Percentiles rank a stretch among this genome's conserved stretches.
Evolutionary conservation across 768 basidiomycete species (phyloP).

Genomic region (Lactarius sanguifluus): DNA sequence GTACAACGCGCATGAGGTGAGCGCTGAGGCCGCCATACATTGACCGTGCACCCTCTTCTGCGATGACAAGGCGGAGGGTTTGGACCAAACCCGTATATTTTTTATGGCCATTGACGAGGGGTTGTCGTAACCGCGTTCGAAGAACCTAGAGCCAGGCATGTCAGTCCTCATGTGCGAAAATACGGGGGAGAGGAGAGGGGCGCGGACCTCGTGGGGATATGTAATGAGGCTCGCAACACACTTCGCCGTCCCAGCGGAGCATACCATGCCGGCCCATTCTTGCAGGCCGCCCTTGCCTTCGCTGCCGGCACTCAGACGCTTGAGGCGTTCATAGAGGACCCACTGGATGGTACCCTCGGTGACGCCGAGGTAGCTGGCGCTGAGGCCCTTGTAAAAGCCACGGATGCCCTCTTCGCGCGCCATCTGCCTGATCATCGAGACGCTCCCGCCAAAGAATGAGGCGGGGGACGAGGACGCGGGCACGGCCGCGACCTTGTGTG

Average conservation of each 20-base stretch:
- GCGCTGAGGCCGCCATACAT: constrained; percentile 92
- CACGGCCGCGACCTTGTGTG: constrained; percentile 7
- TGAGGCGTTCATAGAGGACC: constrained; percentile 93
- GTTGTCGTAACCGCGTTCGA: constrained; percentile 90
- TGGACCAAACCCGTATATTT: constrained; percentile 88
- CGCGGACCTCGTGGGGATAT: constrained; percentile 92
- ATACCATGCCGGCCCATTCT: constrained; percentile 82
- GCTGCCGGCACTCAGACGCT: constrained; percentile 56
- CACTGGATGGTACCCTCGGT: constrained; percentile 97
- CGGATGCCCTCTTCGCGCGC: constrained; percentile 74
- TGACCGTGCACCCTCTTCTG: constrained; percentile 84
- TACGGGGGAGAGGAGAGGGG: not conserved
- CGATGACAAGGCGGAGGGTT: constrained; percentile 79
- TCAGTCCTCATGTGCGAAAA: not conserved
- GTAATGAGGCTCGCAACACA: constrained; percentile 92
- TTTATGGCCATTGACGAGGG: constrained; percentile 67
- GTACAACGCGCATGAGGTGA: constrained; percentile 94
- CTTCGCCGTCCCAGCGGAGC: constrained; percentile 91
- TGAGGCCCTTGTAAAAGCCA: constrained; percentile 94
- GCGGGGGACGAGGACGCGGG: constrained; percentile 21
- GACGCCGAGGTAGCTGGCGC: constrained; percentile 93
- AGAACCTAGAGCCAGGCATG: constrained; percentile 56
- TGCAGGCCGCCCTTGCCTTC: constrained; percentile 55
- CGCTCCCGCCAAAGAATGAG: constrained; percentile 52
- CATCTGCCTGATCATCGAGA: constrained; percentile 68